Evolutionary conservation across 495 filamentous ascomycete genomes (phyloP).

Genomic region (Beverwykella pulmonaria): DNA sequence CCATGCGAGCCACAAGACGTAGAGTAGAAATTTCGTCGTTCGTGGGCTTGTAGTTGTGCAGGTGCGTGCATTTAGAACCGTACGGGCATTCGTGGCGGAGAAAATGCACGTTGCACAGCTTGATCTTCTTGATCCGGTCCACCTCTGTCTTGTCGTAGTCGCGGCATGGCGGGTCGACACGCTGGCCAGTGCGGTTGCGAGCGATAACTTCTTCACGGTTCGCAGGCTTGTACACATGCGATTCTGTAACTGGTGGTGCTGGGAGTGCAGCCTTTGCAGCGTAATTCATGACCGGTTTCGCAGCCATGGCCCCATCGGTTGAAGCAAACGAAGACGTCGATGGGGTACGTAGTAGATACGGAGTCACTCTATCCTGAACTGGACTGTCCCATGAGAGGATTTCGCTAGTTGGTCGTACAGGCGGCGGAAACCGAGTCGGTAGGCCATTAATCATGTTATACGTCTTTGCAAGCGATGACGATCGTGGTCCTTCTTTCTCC

Average conservation of each 20-base stretch:
- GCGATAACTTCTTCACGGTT: slow-evolving; percentile 47
- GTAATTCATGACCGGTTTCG: slow-evolving; percentile 20
- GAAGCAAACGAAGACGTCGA: slow-evolving; percentile 19
- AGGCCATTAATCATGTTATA: slow-evolving; percentile 5
- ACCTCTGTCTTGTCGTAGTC: slow-evolving; percentile 62
- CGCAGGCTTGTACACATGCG: slow-evolving; percentile 13
- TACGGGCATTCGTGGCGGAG: slow-evolving; percentile 74
- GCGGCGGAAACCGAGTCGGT: slow-evolving; percentile 16
- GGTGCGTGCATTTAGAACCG: slow-evolving; percentile 72
- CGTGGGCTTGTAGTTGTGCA: slow-evolving; percentile 71
- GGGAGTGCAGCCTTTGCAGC: slow-evolving; percentile 32
- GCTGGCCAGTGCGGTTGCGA: slow-evolving; percentile 75
- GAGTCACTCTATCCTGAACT: background rate
- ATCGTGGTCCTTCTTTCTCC: background rate
- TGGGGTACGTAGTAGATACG: slow-evolving; percentile 1
- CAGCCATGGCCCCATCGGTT: background rate
- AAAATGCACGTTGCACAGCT: slow-evolving; percentile 85
- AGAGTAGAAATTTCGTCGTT: slow-evolving; percentile 68
- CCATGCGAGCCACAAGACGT: slow-evolving; percentile 72
- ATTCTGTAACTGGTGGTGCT: slow-evolving; percentile 17
- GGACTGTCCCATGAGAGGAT: slow-evolving; percentile 5
- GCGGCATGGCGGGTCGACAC: slow-evolving; percentile 63
- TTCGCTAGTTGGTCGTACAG: background rate
- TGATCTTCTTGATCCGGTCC: slow-evolving; percentile 65
- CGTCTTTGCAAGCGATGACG: slow-evolving; percentile 9